phyloP scores from a whole-genome alignment of 768 basidiomycete species.

The Boletus eberwhitei region DNA sequence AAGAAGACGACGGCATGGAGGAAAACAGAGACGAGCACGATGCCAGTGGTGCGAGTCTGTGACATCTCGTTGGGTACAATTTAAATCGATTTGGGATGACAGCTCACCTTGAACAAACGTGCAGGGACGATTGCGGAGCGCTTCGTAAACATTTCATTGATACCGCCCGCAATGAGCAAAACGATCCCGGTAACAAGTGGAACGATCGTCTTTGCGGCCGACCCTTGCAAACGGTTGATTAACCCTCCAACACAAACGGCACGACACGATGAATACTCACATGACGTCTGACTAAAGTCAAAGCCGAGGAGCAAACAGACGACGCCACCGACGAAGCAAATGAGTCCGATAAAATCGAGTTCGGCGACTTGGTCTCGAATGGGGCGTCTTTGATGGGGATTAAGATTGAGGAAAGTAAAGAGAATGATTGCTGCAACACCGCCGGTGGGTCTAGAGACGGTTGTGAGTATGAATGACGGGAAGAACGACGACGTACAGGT shows the following conservation, averaged over 20 bases:
- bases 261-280: constrained; percentile 44
- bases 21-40: constrained; percentile 56
- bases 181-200: constrained; percentile 57
- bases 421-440: constrained; percentile 59
- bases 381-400: constrained; percentile 61
- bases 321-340: constrained; percentile 61
- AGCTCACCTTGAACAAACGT: constrained; percentile 62
- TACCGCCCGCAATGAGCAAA: constrained; percentile 45
- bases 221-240: constrained; percentile 41
- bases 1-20: constrained; percentile 68
- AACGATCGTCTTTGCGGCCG: constrained; percentile 54
- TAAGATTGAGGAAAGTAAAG: constrained; percentile 76
- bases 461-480: not conserved
- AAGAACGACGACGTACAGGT: constrained; percentile 45
- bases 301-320: constrained; percentile 70
- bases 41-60: constrained; percentile 69
- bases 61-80: not conserved
- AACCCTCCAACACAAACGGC: not conserved
- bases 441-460: constrained; percentile 60
- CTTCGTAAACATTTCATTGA: constrained; percentile 61
- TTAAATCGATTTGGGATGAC: not conserved
- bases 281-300: constrained; percentile 63
- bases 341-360: constrained; percentile 71
- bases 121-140: constrained; percentile 73
- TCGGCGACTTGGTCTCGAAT: constrained; percentile 56